Evolutionary conservation across 371 early-diverging fungal genomes (phyloP), one percentile per base, ranked within the genome.

Genomic region (Lichtheimia ornata): DNA sequence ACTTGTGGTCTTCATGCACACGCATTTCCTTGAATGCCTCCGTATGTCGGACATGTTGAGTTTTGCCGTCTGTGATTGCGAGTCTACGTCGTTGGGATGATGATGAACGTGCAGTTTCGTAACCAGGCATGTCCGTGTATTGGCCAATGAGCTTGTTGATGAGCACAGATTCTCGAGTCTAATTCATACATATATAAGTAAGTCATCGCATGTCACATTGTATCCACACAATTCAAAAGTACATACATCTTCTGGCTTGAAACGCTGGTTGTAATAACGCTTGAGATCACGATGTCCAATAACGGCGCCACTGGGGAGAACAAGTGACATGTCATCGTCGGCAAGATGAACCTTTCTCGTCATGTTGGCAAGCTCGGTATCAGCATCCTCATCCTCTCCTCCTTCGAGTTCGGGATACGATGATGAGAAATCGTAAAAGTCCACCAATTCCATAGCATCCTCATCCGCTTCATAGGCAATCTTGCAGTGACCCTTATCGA

Each of bases 401-500:
- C 74, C 79, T 20, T 72, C 80, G 9, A 66, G 72, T 58, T 73
- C 70, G 22, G 77, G 73, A 56, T 81, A 77, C 40, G 81, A 81
- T 3, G 76, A 65, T 24, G 78, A 77, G 63, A 77, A 98, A 74
- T 96, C 97, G 73, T 99, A 98, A 76, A 88, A 97, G 63, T 97
- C 97, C 3, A 84, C 87, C 54, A 95, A 72, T 73, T 98, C 99
- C 70, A 91, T 77, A 35, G 91, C 88, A 68, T 96, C 97, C 1
- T 88, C 88, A 30, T 93, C 96, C 50, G 88, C 85, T 45, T 96
- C 97, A 69, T 95, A 96, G 4, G 90, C 90, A 63, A 93, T 91
- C 80, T 92, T 97, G 75, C 91, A 91, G 73, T 99, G 98, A 18
- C 97, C 97, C 78, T 94, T 94, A 75, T 92, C 91, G 51, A 79